A percentile compares a stretch with the other conserved stretches of the same genome.
phyloP scores from a whole-genome alignment of 179 eudicot species.

The Patellifolia procumbens region DNA sequence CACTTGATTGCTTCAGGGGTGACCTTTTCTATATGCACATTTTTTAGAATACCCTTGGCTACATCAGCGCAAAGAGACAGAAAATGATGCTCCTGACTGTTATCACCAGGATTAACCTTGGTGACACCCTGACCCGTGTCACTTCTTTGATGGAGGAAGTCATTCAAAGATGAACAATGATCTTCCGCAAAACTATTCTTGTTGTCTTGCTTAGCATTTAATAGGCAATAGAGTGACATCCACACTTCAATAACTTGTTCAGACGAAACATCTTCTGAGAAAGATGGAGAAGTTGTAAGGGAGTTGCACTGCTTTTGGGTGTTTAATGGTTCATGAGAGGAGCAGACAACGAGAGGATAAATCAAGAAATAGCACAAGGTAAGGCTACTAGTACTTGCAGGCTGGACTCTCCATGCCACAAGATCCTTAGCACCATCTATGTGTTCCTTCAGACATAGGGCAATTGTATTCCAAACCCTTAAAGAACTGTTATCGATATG shows the following conservation, averaged over 20 bases:
- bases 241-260: constrained; percentile 53
- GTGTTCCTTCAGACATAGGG: constrained; percentile 50
- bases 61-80: constrained; percentile 46
- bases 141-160: constrained; percentile 40
- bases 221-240: constrained; percentile 57
- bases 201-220: constrained; percentile 34
- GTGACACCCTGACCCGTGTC: constrained; percentile 23
- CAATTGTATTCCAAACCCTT: constrained; percentile 57
- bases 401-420: constrained; percentile 34
- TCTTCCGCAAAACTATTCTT: constrained; percentile 52
- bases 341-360: constrained; percentile 56
- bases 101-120: constrained; percentile 26
- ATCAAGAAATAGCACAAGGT: constrained; percentile 48
- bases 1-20: constrained; percentile 40
- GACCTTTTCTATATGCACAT: constrained; percentile 32
- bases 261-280: constrained; percentile 28
- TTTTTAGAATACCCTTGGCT: constrained; percentile 53
- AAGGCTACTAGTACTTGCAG: constrained; percentile 33
- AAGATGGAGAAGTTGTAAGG: constrained; percentile 20
- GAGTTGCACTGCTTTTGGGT: constrained; percentile 19
- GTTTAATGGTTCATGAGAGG: constrained; percentile 23
- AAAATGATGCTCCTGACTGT: constrained; percentile 25
- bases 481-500: constrained; percentile 34
- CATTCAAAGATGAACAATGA: constrained; percentile 46
- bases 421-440: constrained; percentile 41